phyloP scores from a whole-genome alignment of 2,329 filamentous ascomycete species.

The Lasiodiplodia sp. region DNA sequence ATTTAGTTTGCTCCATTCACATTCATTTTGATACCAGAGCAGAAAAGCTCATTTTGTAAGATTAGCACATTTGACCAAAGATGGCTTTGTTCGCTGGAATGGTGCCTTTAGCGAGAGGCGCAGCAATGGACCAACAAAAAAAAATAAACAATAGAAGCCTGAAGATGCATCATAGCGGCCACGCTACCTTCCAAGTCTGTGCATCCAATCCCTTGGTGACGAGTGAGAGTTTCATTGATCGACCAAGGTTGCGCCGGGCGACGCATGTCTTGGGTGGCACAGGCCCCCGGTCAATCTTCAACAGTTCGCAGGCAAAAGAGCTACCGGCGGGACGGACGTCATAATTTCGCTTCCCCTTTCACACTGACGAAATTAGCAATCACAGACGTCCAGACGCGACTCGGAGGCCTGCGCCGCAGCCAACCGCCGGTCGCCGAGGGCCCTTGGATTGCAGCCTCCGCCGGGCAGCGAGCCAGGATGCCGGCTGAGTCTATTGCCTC shows the following conservation, averaged over 20 bases:
- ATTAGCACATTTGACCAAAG: conserved; percentile 16
- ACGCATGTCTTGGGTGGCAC: not conserved
- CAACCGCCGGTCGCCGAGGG: not conserved
- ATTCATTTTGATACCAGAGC: conserved; percentile 28
- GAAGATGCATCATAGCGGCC: not conserved
- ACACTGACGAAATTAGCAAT: conserved; percentile 10
- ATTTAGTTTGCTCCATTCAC: conserved; percentile 25
- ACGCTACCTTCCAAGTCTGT: not conserved
- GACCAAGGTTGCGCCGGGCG: conserved; percentile 6
- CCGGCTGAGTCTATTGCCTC: conserved; percentile 7
- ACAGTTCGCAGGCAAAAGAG: not conserved
- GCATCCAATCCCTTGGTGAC: conserved; percentile 8
- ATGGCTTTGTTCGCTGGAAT: conserved; percentile 15
- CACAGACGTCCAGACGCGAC: not conserved
- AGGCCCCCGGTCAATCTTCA: conserved; percentile 23
- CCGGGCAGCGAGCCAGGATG: conserved; percentile 19
- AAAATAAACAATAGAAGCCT: conserved; percentile 22
- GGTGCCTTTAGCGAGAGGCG: conserved; percentile 15
- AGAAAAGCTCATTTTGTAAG: conserved; percentile 22
- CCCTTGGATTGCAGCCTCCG: not conserved
- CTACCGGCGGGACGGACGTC: conserved; percentile 18
- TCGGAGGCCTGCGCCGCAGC: not conserved
- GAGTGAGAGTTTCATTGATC: conserved; percentile 17
- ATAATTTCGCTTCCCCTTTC: conserved; percentile 27
- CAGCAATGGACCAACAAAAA: conserved; percentile 16